phyloP scores from a whole-genome alignment of 352 stramenopile species.

The Phytopythium ostracodes region DNA sequence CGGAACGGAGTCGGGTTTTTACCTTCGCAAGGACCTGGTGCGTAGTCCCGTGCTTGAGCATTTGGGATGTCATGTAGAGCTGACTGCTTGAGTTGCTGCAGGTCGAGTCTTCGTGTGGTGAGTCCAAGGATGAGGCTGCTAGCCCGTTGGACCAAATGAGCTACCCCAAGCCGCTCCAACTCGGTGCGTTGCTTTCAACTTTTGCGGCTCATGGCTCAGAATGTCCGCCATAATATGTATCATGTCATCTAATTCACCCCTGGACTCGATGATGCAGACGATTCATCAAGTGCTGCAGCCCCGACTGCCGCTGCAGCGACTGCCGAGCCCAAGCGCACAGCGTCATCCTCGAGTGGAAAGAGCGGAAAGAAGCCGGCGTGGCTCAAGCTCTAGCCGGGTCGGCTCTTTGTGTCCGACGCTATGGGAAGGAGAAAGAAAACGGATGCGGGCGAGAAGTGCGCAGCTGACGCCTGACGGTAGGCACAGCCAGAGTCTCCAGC shows the following conservation, averaged over 20 bases:
- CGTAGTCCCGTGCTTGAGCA: constrained; percentile 1
- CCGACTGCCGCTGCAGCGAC: constrained; percentile 12
- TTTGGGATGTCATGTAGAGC: not conserved
- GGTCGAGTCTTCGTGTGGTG: constrained; percentile 26
- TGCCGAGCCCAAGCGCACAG: constrained; percentile 27
- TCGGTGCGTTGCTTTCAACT: constrained; percentile 23
- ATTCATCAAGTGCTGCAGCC: constrained; percentile 10
- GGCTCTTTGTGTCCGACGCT: not conserved
- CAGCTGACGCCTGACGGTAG: not conserved
- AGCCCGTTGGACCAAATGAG: constrained; percentile 16
- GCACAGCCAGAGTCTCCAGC: not conserved
- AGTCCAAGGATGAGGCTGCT: constrained; percentile 33
- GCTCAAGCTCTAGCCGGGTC: constrained; percentile 53
- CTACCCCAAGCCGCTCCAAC: constrained; percentile 45
- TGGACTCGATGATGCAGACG: constrained; percentile 19
- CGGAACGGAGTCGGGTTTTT: constrained; percentile 29
- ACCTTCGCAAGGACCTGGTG: constrained; percentile 62
- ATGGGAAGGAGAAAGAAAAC: not conserved
- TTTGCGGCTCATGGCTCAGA: not conserved
- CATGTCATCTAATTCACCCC: constrained; percentile 6
- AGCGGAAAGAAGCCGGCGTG: constrained; percentile 65
- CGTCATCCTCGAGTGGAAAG: constrained; percentile 23
- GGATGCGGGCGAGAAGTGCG: not conserved
- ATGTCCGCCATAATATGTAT: too few species aligned
- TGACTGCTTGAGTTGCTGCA: constrained; percentile 7